Percentiles rank a stretch among this genome's conserved stretches.
Evolutionary conservation across 768 basidiomycete genomes (phyloP).

Genomic region (Tylopilus subfusipes): DNA sequence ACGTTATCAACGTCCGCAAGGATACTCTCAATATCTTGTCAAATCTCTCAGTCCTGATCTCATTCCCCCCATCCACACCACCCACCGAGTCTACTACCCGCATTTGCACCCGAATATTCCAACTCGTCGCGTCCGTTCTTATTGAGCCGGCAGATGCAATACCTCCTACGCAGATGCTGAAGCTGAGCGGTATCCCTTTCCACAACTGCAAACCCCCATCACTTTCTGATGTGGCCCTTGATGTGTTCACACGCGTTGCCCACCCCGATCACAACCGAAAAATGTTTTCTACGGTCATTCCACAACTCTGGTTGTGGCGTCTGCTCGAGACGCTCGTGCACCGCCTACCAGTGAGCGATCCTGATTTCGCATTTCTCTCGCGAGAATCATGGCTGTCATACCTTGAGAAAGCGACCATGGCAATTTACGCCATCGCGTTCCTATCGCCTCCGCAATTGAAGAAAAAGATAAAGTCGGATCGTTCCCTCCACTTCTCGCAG

Average conservation of each 20-base stretch:
- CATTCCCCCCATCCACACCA: constrained; percentile 41
- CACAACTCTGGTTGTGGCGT: constrained; percentile 52
- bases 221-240: constrained; percentile 73
- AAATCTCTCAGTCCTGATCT: constrained; percentile 52
- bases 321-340: constrained; percentile 72
- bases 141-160: constrained; percentile 65
- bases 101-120: constrained; percentile 56
- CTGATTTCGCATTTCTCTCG: constrained; percentile 65
- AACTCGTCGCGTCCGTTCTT: constrained; percentile 71
- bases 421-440: constrained; percentile 85
- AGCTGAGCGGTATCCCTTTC: constrained; percentile 45
- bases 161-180: constrained; percentile 57
- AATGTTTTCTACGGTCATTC: constrained; percentile 59
- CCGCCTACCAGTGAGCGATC: constrained; percentile 76
- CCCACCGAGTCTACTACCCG: constrained; percentile 42
- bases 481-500: constrained; percentile 61
- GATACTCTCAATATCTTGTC: constrained; percentile 71
- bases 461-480: constrained; percentile 60
- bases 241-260: constrained; percentile 76
- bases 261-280: constrained; percentile 78
- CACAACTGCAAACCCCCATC: constrained; percentile 51
- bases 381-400: constrained; percentile 73
- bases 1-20: constrained; percentile 70
- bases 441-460: constrained; percentile 76
- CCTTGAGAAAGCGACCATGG: constrained; percentile 73